These are phyloP conservation scores for Fraxinus velutina DNA, from an alignment of 305 asterid species.

Conservation along the genomic window DNA sequence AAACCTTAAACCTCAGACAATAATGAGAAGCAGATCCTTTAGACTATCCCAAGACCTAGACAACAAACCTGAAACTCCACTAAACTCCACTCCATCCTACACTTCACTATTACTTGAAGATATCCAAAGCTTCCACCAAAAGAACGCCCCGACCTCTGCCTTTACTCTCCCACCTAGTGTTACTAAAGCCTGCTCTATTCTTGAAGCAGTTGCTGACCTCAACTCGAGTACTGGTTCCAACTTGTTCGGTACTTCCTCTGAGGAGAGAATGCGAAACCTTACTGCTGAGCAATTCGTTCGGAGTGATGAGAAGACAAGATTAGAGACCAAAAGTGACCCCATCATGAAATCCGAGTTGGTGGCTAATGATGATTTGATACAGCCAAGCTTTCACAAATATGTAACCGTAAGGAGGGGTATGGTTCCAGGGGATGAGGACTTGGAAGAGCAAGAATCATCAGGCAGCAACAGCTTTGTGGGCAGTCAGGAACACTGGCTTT, in stretches of 20 bases:
- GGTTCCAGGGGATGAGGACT: conserved; percentile 31
- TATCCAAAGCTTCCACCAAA: conserved; percentile 90
- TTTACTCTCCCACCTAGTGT: conserved; percentile 70
- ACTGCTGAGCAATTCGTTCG: conserved; percentile 28
- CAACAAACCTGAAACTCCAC: conserved; percentile 47
- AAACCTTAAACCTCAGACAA: conserved; percentile 31
- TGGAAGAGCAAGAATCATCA: conserved; percentile 77
- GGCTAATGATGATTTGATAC: conserved; percentile 58
- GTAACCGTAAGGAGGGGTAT: conserved; percentile 71
- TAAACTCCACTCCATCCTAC: conserved; percentile 57
- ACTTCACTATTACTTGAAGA: conserved; percentile 75
- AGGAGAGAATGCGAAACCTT: conserved; percentile 36
- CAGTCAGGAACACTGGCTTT: conserved; percentile 53
- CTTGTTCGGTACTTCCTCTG: conserved; percentile 34
- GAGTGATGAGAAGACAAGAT: conserved; percentile 17
- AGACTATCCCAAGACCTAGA: conserved; percentile 73
- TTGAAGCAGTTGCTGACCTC: conserved; percentile 92
- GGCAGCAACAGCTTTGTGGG: conserved; percentile 71
- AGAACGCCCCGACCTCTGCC: conserved; percentile 31
- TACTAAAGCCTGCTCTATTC: conserved; percentile 78
- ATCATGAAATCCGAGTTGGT: conserved; percentile 67
- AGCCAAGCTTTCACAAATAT: conserved; percentile 79
- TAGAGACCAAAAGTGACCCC: conserved; percentile 10
- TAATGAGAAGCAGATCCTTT: conserved; percentile 62
- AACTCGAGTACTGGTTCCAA: conserved; percentile 62